Base-by-base conservation (phyloP, 164 flowering plant species). In the Tetrastigma voinierianum region DNA sequence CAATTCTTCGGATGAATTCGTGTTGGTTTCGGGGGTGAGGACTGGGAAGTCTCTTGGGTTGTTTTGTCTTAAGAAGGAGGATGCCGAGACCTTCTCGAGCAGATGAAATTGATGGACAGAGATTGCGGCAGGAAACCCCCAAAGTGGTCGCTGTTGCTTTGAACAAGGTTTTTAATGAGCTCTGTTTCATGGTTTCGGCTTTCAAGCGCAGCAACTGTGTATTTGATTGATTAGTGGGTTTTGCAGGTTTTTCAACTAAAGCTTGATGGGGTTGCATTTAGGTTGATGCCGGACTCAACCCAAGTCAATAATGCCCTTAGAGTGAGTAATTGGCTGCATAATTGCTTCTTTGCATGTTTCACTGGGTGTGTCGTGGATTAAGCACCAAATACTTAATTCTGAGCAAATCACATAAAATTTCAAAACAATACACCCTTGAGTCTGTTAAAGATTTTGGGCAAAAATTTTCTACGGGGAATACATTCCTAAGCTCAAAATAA, bases 241-340 rank as follows among this genome's bases (percentile, higher is more conserved):
- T 72, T 78, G 70, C 87, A 95, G 97, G 85, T 88, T 71, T 74
- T 88, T 67, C 93, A 92, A 80, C 85, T 90, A 6, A 86, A 89
- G 77, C 73, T 84, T 67, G 78, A 88, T 70, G 97, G 97, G 9
- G 93, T 90, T 67, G 82, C 97, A 9, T 92, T 95, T 73, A 82
- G 97, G 81, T 78, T 95, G 76, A 83, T 95, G 66, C 99, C 98
- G 2, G 99, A 95, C 64, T 60, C 82, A 9, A 67, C 87, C 57
- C 91, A 95, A 74, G 71, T 92, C 62, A 78, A 64, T 67, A 75
- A 95, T 83, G 99, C 99, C 3, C 68, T 92, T 40, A 68, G 71
- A 82, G 99, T 92, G 60, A 77, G 83, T 70, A 11, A 21, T 44
- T 64, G 15, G 44, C 51, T 5, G 6, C 8, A 32, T 32, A 32